Percentiles rank a stretch among this genome's conserved stretches.
These are phyloP conservation scores for Fusarium scirpi DNA, from an alignment of 2,329 filamentous ascomycete species.

Conservation along the genomic window DNA sequence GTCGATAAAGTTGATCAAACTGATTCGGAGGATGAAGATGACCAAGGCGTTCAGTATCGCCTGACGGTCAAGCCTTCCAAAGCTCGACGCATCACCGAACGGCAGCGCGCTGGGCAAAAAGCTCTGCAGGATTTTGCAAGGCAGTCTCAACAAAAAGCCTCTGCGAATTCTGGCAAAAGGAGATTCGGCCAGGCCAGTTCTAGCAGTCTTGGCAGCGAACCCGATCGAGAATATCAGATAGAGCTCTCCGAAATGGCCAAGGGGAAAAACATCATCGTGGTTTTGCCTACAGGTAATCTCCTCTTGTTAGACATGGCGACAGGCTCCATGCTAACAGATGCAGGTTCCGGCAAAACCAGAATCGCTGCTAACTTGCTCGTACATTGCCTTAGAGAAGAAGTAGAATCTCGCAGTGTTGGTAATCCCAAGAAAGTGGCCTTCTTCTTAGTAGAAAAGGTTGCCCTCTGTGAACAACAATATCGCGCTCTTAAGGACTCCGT, in stretches of 20 bases:
- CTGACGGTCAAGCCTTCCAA: conserved; percentile 49
- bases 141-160: conserved; percentile 53
- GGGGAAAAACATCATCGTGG: conserved; percentile 86
- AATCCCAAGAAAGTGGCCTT: conserved; percentile 77
- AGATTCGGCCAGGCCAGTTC: conserved; percentile 48
- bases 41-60: conserved; percentile 49
- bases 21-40: conserved; percentile 45
- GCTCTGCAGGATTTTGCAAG: conserved; percentile 61
- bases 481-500: conserved; percentile 85
- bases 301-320: fast-evolving
- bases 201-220: conserved; percentile 57
- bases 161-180: conserved; percentile 48
- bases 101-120: conserved; percentile 62
- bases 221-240: conserved; percentile 81
- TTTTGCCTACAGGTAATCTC: conserved; percentile 82
- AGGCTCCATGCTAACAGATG: background rate
- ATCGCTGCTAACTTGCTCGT: conserved; percentile 89
- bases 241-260: conserved; percentile 93
- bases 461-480: conserved; percentile 90
- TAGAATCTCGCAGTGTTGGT: conserved; percentile 74
- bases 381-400: conserved; percentile 80
- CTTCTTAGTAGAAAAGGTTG: conserved; percentile 91
- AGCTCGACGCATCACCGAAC: conserved; percentile 57
- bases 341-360: conserved; percentile 93
- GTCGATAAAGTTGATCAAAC: conserved; percentile 4